Evolutionary conservation across 768 basidiomycete genomes (phyloP), one percentile per base, ranked within the genome.

Genomic region (Suillus sp.): DNA sequence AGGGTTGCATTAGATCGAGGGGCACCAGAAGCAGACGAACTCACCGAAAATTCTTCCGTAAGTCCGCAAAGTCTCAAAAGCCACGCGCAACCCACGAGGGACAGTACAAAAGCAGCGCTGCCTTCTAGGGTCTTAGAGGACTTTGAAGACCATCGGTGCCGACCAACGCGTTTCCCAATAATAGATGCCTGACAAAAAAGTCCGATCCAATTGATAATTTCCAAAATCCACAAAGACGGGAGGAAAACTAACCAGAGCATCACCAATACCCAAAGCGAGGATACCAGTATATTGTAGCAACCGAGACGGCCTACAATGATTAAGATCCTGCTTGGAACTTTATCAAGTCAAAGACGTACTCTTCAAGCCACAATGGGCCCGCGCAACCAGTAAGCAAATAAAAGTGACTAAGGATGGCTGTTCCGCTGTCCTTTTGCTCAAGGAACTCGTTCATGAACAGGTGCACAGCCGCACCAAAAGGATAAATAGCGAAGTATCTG

Each of bases 361-460:
- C 92, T 79, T 99, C 97, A 56, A 99, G 84, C 97, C 97, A 99
- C 25, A 99, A 74, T 18, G 92, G 89, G 9, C 92, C 89, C 7
- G 97, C 96, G 75, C 96, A 98, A 2, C 97, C 97, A 0, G 94
- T 96, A 60, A 99, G 80, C 51, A 99, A 79, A 78, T 98, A 99
- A 73, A 99, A 99, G 77, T 99, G 97, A 70, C 95, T 96, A 68
- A 99, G 76, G 69, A 99, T 96, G 32, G 95, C 97, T 13, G 96
- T 96, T 3, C 97, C 97, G 57, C 89, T 84, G 76, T 99, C 97
- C 78, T 93, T 93, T 69, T 90, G 84, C 78, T 99, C 97, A 74
- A 99, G 80, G 72, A 99, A 99, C 74, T 99, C 97, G 78, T 91
- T 92, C 87, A 99, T 88, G 77, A 99, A 99, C 61, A 98, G 79